Conservation (phyloP, 1,284 basidiomycete species). For the Ganoderma multipileum region DNA sequence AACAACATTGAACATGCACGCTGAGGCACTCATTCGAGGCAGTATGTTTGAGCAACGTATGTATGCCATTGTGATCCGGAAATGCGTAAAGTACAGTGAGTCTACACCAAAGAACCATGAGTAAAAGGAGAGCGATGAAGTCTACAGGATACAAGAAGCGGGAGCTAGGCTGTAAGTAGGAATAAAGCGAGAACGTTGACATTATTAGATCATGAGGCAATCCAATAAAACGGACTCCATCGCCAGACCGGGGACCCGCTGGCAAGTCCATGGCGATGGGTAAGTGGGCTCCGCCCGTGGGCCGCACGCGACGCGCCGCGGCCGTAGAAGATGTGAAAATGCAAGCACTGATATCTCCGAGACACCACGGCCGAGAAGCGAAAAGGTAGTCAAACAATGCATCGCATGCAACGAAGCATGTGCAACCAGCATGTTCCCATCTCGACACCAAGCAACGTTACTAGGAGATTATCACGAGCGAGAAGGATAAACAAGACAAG, state of each 20-base stretch:
- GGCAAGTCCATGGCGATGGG: not conserved
- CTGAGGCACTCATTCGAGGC: not conserved
- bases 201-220: not conserved
- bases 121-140: not conserved
- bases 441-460: constrained; percentile 1
- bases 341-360: too few species aligned
- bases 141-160: not conserved
- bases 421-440: not conserved
- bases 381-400: not conserved
- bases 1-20: too few species aligned
- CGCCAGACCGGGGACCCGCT: not conserved
- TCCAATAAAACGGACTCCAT: not conserved
- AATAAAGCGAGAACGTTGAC: not conserved
- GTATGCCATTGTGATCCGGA: not conserved
- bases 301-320: not conserved
- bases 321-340: not conserved
- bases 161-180: not conserved
- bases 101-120: not conserved
- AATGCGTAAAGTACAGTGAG: not conserved
- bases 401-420: not conserved
- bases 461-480: not conserved
- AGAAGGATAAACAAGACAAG: not conserved
- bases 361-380: not conserved
- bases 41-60: not conserved
- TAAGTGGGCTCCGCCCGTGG: not conserved